Percentiles rank a stretch among this genome's conserved stretches.
These are phyloP conservation scores for Plantago major DNA, from an alignment of 257 asterid species.

Conservation along the genomic window DNA sequence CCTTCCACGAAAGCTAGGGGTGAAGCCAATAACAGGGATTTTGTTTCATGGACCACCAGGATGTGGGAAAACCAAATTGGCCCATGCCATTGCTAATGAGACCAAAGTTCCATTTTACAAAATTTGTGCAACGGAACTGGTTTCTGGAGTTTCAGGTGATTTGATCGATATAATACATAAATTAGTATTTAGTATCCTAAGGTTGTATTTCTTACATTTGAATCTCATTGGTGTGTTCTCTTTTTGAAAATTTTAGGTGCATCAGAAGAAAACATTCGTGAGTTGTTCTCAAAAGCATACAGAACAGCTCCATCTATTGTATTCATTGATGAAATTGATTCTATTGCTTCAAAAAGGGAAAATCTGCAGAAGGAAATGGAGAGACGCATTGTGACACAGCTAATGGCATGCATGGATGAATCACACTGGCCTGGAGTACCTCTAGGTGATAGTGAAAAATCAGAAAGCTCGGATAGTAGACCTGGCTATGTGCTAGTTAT, in stretches of 20 bases:
- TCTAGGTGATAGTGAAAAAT: conserved; percentile 19
- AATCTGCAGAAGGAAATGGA: conserved; percentile 76
- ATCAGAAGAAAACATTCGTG: conserved; percentile 81
- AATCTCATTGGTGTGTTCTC: conserved; percentile 1
- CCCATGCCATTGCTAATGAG: conserved; percentile 94
- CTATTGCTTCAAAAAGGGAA: conserved; percentile 88
- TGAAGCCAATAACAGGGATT: conserved; percentile 71
- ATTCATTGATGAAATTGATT: conserved; percentile 90
- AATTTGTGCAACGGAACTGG: conserved; percentile 88
- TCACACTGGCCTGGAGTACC: conserved; percentile 39
- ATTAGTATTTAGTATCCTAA: not conserved
- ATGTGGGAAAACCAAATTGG: conserved; percentile 90
- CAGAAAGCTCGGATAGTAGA: conserved; percentile 29
- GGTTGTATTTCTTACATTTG: not conserved
- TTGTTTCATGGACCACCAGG: conserved; percentile 94
- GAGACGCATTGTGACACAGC: conserved; percentile 73
- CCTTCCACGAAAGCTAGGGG: conserved; percentile 49
- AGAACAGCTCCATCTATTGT: conserved; percentile 87
- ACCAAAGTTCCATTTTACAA: conserved; percentile 69
- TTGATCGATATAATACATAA: not conserved
- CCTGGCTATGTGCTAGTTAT: conserved; percentile 74
- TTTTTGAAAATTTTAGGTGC: conserved; percentile 46
- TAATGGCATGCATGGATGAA: conserved; percentile 90
- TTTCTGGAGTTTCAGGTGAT: conserved; percentile 85
- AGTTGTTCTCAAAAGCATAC: conserved; percentile 68